These are phyloP conservation scores for Lizonia empirigonia DNA, from an alignment of 2,329 filamentous ascomycete genomes.

Conservation along the genomic window DNA sequence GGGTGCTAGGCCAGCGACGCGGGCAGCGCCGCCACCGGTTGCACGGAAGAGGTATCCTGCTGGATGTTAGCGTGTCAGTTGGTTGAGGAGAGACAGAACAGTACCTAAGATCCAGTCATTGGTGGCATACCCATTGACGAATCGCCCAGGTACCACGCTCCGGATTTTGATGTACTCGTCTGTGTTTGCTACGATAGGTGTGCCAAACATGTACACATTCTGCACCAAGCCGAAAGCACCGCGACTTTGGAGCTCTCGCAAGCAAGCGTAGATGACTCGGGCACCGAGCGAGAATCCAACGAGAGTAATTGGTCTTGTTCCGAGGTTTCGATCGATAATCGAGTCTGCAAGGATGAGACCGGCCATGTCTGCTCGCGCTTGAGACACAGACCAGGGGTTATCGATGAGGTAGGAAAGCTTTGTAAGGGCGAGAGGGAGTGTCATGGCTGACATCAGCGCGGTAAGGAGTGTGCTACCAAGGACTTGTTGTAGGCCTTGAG, in stretches of 20 bases:
- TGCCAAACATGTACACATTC: constrained; percentile 94
- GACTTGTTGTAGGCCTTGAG: constrained; percentile 94
- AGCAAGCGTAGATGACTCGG: constrained; percentile 88
- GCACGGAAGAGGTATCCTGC: constrained; percentile 86
- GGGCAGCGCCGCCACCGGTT: constrained; percentile 88
- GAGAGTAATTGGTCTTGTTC: constrained; percentile 87
- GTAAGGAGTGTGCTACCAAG: constrained; percentile 88
- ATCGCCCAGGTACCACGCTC: constrained; percentile 87
- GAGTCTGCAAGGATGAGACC: constrained; percentile 95
- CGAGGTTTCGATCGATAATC: constrained; percentile 86
- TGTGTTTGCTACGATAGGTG: constrained; percentile 86
- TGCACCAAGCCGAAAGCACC: constrained; percentile 87
- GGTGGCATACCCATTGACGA: constrained; percentile 90
- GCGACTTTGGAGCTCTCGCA: constrained; percentile 82
- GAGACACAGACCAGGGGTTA: constrained; percentile 97
- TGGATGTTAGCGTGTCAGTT: constrained; percentile 13
- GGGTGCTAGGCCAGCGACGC: constrained; percentile 80
- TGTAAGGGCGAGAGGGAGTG: constrained; percentile 88
- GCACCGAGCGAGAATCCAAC: constrained; percentile 94
- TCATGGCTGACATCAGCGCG: constrained; percentile 87
- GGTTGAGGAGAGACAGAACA: constrained; percentile 1
- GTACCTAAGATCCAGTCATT: constrained; percentile 93
- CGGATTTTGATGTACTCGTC: constrained; percentile 85
- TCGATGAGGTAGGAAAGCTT: constrained; percentile 97
- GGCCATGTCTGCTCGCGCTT: constrained; percentile 84